These are phyloP conservation scores for Fraxinus velutina DNA, from an alignment of 305 asterid species.

Conservation along the genomic window DNA sequence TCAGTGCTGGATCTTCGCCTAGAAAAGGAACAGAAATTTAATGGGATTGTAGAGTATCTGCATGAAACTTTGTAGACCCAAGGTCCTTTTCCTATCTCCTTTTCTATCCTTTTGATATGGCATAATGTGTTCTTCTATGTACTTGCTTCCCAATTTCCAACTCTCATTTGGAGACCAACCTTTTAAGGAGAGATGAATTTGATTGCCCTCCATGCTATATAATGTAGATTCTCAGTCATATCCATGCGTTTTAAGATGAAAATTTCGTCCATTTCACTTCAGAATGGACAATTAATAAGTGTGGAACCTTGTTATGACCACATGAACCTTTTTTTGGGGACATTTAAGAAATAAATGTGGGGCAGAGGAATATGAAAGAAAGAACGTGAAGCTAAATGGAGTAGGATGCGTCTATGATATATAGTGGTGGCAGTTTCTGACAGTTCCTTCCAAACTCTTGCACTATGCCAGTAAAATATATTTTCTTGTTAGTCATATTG, in stretches of 20 bases:
- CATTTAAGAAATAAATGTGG: background rate
- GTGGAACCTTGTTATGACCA: conserved; percentile 1
- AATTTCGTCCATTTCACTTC: background rate
- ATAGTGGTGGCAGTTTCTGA: background rate
- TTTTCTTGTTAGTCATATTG: background rate
- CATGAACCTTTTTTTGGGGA: background rate
- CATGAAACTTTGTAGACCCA: background rate
- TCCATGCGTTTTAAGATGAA: background rate
- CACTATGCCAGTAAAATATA: background rate
- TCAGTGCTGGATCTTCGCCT: background rate
- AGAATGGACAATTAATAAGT: background rate
- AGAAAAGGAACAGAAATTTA: background rate
- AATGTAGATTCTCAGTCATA: background rate
- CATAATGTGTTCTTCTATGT: background rate
- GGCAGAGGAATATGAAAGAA: background rate
- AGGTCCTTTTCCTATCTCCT: background rate
- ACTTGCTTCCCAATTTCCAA: background rate
- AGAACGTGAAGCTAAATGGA: background rate
- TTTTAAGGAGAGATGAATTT: background rate
- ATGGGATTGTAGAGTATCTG: background rate
- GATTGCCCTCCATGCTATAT: background rate
- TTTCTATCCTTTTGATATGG: background rate
- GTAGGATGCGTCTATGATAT: background rate
- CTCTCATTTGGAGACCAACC: background rate
- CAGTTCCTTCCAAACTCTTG: background rate